phyloP scores from a whole-genome alignment of 108 stramenopile genomes.

The Pseudonitzschia pungens region DNA sequence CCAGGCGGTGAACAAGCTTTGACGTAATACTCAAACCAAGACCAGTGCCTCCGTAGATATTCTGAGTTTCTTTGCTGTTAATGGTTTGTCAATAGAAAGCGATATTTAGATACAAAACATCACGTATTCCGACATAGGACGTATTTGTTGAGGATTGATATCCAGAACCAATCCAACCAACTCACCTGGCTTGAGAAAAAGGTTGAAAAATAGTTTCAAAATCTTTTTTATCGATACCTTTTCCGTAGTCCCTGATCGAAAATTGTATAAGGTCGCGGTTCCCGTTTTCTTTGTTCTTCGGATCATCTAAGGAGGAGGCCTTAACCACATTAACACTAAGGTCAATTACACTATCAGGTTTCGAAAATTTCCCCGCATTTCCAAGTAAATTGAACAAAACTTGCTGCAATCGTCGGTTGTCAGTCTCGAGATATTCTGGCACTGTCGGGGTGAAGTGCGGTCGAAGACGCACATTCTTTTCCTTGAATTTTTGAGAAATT shows the following conservation, averaged over 20 bases:
- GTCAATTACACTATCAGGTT: constrained; percentile 31
- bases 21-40: constrained; percentile 57
- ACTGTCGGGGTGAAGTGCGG: constrained; percentile 20
- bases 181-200: constrained; percentile 39
- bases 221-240: constrained; percentile 46
- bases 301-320: not conserved
- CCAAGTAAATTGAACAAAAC: constrained; percentile 48
- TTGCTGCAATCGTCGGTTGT: constrained; percentile 43
- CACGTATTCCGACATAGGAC: not conserved
- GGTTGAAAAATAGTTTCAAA: constrained; percentile 54
- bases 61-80: constrained; percentile 31
- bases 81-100: not conserved
- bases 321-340: constrained; percentile 16
- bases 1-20: constrained; percentile 47
- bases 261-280: constrained; percentile 38
- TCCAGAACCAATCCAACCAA: not conserved
- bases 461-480: constrained; percentile 36
- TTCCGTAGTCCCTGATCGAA: constrained; percentile 50
- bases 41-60: constrained; percentile 42
- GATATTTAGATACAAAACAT: not conserved
- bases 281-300: not conserved
- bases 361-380: constrained; percentile 43
- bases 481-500: constrained; percentile 34
- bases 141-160: not conserved
- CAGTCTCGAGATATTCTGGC: constrained; percentile 30